Evolutionary conservation across 164 flowering plant genomes (phyloP), one percentile per base, ranked within the genome.

Genomic region (Stephania yunnanensis): DNA sequence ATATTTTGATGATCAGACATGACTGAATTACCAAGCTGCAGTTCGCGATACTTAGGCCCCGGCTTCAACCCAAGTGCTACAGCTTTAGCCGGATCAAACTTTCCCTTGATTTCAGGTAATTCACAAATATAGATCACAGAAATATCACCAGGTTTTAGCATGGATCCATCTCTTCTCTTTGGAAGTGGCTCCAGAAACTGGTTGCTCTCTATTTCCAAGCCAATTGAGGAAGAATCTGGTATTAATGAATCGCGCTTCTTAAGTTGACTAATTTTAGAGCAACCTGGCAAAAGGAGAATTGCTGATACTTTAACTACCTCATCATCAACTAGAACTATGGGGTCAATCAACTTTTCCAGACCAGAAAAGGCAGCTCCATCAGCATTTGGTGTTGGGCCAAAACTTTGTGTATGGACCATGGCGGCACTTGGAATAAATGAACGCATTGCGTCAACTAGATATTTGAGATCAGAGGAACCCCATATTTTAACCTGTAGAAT

Each of bases 381-480:
- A 53, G 85, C 76, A 70, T 69, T 50, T 6, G 79, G 74, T 19
- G 85, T n/a, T 3, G 88, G 86, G 5, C 95, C 97, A 85, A 96
- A 94, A 80, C 95, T 88, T 71, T 68, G 85, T 36, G 97, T 86
- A 79, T 89, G 92, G 75, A 96, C 94, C 97, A 94, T 87, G 77
- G 98, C 94, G 84, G 97, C 94, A 82, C 87, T 89, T 72, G 97
- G 95, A 71, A 96, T 89, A 80, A 96, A 94, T 1, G 86, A 84
- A 77, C 82, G 86, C 97, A 96, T 91, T 67, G 99, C 99, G 84
- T 87, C 87, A 79, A 94, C 87, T 53, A 96, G 82, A 77, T 85
- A 89, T 61, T 90, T 87, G 76, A 96, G 86, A 89, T 96, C 97
- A 75, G 97, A 92, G 9, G 99, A 93, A 71, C 99, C 99, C 97